These are phyloP conservation scores for Mycotypha africana DNA, from an alignment of 371 early-diverging fungal species.

Conservation along the genomic window DNA sequence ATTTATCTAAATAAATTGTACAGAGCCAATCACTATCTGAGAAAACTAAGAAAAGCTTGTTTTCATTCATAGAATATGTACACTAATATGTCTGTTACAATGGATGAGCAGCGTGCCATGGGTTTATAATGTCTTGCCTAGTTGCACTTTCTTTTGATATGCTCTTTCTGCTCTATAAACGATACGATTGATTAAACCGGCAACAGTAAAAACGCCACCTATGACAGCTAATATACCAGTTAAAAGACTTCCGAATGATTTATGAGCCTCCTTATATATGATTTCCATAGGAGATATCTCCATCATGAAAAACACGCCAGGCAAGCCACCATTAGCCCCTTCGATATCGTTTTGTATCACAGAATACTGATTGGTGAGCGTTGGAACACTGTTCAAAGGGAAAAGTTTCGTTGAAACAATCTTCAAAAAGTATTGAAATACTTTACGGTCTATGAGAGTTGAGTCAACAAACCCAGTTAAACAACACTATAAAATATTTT, in stretches of 20 bases:
- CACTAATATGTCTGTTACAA: too few relatives aligned
- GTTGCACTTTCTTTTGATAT: constrained; percentile 74
- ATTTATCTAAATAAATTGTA: not conserved
- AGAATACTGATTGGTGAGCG: constrained; percentile 90
- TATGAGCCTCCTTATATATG: constrained; percentile 74
- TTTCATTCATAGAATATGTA: too few relatives aligned
- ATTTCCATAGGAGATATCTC: constrained; percentile 98
- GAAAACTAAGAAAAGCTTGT: too few relatives aligned
- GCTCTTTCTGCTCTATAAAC: constrained; percentile 86
- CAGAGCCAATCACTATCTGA: not conserved
- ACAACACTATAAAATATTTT: too few relatives aligned
- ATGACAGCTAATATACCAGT: constrained; percentile 92
- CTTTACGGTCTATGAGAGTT: constrained; percentile 26
- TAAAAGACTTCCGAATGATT: constrained; percentile 83
- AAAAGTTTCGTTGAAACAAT: constrained; percentile 86
- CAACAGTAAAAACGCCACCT: constrained; percentile 94
- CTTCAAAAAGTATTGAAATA: constrained; percentile 90
- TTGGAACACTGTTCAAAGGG: constrained; percentile 56
- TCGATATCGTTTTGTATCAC: constrained; percentile 78
- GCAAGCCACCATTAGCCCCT: constrained; percentile 10
- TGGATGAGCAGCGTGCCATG: too few relatives aligned
- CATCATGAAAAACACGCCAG: constrained; percentile 91
- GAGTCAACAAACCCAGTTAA: too few relatives aligned
- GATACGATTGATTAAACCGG: constrained; percentile 84
- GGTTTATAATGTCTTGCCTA: constrained; percentile 70